Conservation (phyloP, 768 basidiomycete species). For the Mycena latifolia region DNA sequence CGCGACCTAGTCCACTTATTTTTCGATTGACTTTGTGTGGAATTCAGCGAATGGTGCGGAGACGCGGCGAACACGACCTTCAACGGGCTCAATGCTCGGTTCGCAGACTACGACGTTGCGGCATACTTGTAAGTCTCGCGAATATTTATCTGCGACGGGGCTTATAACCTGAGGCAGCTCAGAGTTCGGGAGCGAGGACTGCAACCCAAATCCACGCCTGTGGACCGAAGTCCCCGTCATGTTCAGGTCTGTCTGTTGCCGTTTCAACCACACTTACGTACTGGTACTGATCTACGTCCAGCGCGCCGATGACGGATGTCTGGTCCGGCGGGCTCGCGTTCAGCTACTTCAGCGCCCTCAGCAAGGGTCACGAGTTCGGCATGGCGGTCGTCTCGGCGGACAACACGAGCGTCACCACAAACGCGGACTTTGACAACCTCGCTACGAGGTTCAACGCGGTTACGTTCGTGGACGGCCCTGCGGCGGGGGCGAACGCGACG, state of each 20-base stretch:
- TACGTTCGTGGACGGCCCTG: constrained; percentile 67
- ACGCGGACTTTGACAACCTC: constrained; percentile 77
- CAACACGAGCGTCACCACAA: constrained; percentile 72
- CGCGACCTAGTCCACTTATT: background rate
- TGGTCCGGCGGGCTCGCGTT: constrained; percentile 94
- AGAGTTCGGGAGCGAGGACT: constrained; percentile 44
- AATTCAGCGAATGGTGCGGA: constrained; percentile 85
- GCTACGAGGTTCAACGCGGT: constrained; percentile 69
- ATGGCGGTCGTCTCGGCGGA: constrained; percentile 84
- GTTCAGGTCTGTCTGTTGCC: constrained; percentile 41
- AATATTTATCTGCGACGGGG: too few species aligned
- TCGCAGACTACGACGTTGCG: constrained; percentile 75
- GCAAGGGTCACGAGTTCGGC: constrained; percentile 84
- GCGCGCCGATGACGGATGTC: constrained; percentile 77
- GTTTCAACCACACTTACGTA: background rate
- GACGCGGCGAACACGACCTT: constrained; percentile 69
- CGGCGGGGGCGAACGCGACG: constrained; percentile 53
- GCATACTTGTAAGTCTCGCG: constrained; percentile 90
- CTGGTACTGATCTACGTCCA: constrained; percentile 43
- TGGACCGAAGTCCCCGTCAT: constrained; percentile 87
- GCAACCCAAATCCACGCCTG: constrained; percentile 58
- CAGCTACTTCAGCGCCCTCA: constrained; percentile 87
- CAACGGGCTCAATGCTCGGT: constrained; percentile 64
- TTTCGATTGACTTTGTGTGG: constrained; percentile 12
- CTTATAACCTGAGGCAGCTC: constrained; percentile 23